These are phyloP conservation scores for Pseudogymnoascus sp. DNA, from an alignment of 2,329 filamentous ascomycete genomes.

Conservation along the genomic window DNA sequence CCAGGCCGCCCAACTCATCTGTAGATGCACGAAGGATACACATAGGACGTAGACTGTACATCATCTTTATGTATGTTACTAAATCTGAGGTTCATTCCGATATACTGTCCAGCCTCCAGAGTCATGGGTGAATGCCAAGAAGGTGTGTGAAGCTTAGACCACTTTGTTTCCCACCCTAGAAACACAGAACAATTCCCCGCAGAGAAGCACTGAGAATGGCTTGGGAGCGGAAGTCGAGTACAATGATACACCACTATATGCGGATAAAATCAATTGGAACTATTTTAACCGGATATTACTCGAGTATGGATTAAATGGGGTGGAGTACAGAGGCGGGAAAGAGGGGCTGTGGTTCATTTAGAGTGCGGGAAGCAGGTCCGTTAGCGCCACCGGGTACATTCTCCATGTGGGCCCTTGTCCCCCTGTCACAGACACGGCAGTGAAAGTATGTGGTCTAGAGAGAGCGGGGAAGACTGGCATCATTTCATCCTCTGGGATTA, in stretches of 20 bases:
- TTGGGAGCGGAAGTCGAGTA: neutral
- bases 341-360: conserved; percentile 6
- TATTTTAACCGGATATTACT: conserved; percentile 1
- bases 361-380: conserved; percentile 6
- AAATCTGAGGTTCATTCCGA: too few relatives aligned
- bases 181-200: neutral
- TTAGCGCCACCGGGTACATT: conserved; percentile 6
- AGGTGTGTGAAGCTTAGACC: neutral
- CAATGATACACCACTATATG: neutral
- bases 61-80: neutral
- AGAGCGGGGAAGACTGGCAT: neutral
- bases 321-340: neutral
- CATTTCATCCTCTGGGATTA: neutral
- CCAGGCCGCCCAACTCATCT: neutral
- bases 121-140: neutral
- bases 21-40: neutral
- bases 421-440: neutral
- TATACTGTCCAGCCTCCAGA: neutral
- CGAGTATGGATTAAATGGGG: neutral
- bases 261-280: neutral
- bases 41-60: neutral
- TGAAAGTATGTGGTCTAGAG: neutral
- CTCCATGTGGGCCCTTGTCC: neutral
- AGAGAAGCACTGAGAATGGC: neutral
- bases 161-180: neutral